Conservation (phyloP, 2,329 filamentous ascomycete genomes). For the Trichoderma asperellum region DNA sequence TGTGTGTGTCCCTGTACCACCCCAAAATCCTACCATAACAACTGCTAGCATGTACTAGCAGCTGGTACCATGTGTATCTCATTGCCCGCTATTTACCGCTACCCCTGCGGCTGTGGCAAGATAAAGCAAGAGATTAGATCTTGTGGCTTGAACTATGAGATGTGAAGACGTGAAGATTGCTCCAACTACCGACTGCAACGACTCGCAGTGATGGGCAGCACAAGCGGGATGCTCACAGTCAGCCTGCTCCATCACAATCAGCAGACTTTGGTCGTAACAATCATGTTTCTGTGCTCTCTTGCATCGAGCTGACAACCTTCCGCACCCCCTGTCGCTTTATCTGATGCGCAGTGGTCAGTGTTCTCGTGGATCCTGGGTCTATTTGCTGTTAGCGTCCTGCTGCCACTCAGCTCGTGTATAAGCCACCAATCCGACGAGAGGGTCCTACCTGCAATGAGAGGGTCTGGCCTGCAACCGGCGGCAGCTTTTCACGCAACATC, state of each 20-base stretch:
- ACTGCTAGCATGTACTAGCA: neutral
- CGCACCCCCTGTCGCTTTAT: constrained; percentile 17
- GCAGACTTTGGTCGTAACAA: neutral
- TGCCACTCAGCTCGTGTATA: constrained; percentile 27
- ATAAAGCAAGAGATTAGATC: constrained; percentile 13
- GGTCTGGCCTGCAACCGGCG: constrained; percentile 21
- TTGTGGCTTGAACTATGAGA: constrained; percentile 13
- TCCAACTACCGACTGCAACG: neutral
- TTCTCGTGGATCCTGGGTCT: constrained; percentile 26
- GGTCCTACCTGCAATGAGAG: neutral
- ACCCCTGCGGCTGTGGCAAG: constrained; percentile 20
- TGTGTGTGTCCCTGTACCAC: neutral
- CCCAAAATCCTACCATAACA: neutral
- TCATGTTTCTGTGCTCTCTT: constrained; percentile 13
- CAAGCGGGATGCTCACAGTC: neutral
- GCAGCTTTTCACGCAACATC: constrained; percentile 29
- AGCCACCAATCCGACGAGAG: constrained; percentile 23
- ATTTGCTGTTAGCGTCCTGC: constrained; percentile 28
- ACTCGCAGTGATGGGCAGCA: constrained; percentile 3
- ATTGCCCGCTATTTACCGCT: constrained; percentile 5
- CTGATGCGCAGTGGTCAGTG: neutral
- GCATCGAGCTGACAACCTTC: constrained; percentile 12
- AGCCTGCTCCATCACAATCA: neutral
- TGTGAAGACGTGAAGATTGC: neutral
- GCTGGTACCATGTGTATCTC: neutral